Evolutionary conservation across 176 grass and related monocot genomes (phyloP).

Genomic region (Carex littledalei): DNA sequence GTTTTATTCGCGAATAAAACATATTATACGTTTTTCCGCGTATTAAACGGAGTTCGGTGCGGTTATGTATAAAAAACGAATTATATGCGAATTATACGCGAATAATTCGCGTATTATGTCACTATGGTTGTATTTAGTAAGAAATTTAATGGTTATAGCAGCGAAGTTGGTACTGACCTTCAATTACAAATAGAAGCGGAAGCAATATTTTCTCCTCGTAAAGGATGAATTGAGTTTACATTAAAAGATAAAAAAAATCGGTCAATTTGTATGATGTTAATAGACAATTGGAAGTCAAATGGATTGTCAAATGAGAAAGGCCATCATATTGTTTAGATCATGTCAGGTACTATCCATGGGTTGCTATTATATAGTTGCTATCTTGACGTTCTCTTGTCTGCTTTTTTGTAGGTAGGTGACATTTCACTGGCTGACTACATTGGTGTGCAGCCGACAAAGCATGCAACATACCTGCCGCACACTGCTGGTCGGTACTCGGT

Average conservation of each 20-base stretch:
- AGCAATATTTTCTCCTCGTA: not conserved
- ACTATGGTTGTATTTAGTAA: not conserved
- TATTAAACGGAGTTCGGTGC: too few species aligned
- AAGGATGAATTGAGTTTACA: not conserved
- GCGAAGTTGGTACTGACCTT: not conserved
- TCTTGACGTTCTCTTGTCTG: not conserved
- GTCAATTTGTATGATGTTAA: not conserved
- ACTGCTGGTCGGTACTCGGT: slow-evolving; percentile 52
- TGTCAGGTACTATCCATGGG: not conserved
- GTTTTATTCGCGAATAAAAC: too few species aligned
- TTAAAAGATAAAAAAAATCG: not conserved
- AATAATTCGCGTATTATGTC: too few species aligned
- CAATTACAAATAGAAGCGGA: not conserved
- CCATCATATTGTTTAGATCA: not conserved
- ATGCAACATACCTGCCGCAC: slow-evolving; percentile 56
- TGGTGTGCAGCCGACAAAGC: slow-evolving; percentile 42
- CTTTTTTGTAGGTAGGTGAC: slow-evolving; percentile 43
- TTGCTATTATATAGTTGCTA: not conserved
- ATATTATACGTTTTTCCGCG: too few species aligned
- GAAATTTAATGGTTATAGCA: not conserved
- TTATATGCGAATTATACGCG: too few species aligned
- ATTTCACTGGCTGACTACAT: slow-evolving; percentile 59
- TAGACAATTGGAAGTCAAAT: too few species aligned
- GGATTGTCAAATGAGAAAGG: not conserved
- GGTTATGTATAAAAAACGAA: too few species aligned